These are phyloP conservation scores for Carex scoparia DNA, from an alignment of 176 grass and related monocot genomes.

Conservation along the genomic window DNA sequence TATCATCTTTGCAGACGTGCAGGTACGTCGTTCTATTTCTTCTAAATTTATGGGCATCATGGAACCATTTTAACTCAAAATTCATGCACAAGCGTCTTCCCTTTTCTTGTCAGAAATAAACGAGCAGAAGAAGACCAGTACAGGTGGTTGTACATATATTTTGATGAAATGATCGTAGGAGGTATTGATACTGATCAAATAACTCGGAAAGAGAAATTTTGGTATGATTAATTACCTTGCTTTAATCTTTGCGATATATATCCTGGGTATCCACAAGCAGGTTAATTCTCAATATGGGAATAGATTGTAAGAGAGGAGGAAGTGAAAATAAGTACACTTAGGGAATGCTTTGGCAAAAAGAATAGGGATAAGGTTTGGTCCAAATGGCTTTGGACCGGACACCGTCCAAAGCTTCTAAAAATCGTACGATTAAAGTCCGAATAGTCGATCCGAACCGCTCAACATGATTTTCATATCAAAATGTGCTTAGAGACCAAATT, in stretches of 20 bases:
- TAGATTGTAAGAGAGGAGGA: neutral
- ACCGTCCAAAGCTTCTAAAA: too few relatives aligned
- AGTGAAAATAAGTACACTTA: neutral
- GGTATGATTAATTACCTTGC: constrained; percentile 9
- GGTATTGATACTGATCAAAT: neutral
- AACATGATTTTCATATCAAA: too few relatives aligned
- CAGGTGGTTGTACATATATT: too few relatives aligned
- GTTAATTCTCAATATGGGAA: neutral
- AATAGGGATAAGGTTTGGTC: too few relatives aligned
- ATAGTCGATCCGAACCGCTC: too few relatives aligned
- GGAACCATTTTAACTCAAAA: neutral
- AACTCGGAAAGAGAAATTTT: neutral
- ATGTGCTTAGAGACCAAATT: too few relatives aligned
- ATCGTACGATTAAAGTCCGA: too few relatives aligned
- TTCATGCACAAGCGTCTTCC: neutral
- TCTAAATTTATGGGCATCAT: neutral
- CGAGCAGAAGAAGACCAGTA: neutral
- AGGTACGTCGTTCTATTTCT: neutral
- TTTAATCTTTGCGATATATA: neutral
- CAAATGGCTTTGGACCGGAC: too few relatives aligned
- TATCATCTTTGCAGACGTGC: neutral
- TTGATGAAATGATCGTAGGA: too few relatives aligned
- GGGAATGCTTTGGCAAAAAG: neutral
- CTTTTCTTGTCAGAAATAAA: neutral
- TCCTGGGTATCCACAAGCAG: neutral